Base-by-base conservation (phyloP, 2,329 filamentous ascomycete genomes). In the Fusarium sp. region DNA sequence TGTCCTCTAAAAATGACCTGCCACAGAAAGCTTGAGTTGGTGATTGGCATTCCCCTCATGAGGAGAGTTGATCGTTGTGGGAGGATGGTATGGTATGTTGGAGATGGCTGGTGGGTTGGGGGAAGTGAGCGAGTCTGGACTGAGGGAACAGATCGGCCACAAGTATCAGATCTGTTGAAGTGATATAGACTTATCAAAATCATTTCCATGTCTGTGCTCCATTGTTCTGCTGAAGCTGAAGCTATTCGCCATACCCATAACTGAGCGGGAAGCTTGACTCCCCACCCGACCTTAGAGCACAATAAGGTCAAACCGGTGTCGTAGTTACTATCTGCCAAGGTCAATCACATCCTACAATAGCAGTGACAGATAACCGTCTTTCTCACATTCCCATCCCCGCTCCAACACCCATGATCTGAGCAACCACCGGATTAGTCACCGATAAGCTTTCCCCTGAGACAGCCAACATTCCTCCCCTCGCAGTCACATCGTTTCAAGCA, bases 401-500 rank as follows among this genome's bases (percentile, higher is more conserved):
- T 33, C 3, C 17, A 17, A 2, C 18, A 13, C 5, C 17, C 10
- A 5, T 7, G 23, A 47, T 54, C 53, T 41, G 3, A 8, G 4
- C 13, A 53, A 23, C 41, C 3, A 21, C 51, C 43, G 54, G 47
- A 61, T 49, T 29, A 11, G 40, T 37, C 31, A 11, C 23, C 18
- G 18, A 50, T 33, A 18, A 40, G 21, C 37, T 35, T 48, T 36
- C 33, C 40, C 35, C 33, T 40, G 15, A 43, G 31, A 35, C 55
- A 55, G 54, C 40, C 43, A 18, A 5, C 60, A 65, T 65, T 65
- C 62, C 62, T 58, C 7, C 4, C 20, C n/a, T 4, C 18, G 15
- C 27, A 35, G 33, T 31, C 10, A 33, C 4, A 4, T 33, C 29
- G 47, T 48, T 41, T 54, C 41, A 21, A 36, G 11, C 17, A 41